A percentile compares a stretch with the other conserved stretches of the same genome.
Conservation (phyloP, 2,329 filamentous ascomycete genomes). For the Canariomyces notabilis region DNA sequence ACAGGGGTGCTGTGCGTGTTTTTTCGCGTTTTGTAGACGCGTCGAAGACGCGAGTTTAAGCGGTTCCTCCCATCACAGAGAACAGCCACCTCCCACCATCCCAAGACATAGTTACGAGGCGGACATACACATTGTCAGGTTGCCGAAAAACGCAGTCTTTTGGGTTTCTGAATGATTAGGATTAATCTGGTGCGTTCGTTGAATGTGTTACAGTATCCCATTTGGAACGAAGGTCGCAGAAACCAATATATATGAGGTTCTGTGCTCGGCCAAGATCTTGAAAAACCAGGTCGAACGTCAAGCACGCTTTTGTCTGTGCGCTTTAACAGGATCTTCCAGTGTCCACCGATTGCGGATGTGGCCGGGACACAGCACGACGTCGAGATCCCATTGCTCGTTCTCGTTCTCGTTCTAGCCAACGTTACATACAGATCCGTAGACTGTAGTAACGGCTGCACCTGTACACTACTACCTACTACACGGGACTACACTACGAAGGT, state of each 20-base stretch:
- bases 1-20: constrained; percentile 12
- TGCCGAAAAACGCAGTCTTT: too few relatives aligned
- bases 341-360: not conserved
- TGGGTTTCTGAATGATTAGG: too few relatives aligned
- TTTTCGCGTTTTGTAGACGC: constrained; percentile 19
- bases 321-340: not conserved
- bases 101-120: too few relatives aligned
- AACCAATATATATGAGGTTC: too few relatives aligned
- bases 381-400: constrained; percentile 2
- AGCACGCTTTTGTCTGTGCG: not conserved
- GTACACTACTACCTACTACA: too few relatives aligned
- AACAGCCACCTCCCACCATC: constrained; percentile 1
- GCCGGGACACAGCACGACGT: not conserved
- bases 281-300: constrained; percentile 2
- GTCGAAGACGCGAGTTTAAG: constrained; percentile 13
- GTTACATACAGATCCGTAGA: too few relatives aligned
- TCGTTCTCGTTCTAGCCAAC: constrained; percentile 7
- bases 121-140: not conserved
- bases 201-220: not conserved
- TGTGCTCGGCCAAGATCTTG: constrained; percentile 3
- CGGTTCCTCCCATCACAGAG: constrained; percentile 10
- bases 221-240: too few relatives aligned
- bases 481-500: too few relatives aligned
- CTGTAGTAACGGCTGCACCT: too few relatives aligned
- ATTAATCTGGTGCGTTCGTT: too few relatives aligned